Percentiles rank a stretch among this genome's conserved stretches.
phyloP scores from a whole-genome alignment of 73 alveolate genomes.

The Urostyla sp. region DNA sequence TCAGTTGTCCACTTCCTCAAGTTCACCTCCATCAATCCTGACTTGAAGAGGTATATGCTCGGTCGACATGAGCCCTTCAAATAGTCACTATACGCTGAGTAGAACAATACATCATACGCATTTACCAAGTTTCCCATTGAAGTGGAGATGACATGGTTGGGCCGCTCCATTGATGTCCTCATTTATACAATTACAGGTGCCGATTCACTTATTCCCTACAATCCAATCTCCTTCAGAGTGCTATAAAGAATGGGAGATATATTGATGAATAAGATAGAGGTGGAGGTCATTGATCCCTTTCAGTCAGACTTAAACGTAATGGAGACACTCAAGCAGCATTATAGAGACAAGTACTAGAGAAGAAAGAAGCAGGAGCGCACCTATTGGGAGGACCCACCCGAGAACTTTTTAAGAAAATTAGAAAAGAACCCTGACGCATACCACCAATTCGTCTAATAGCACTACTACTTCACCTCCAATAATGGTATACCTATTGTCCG shows the following conservation, averaged over 20 bases:
- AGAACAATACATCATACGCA: slow-evolving; percentile 57
- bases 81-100: slow-evolving; percentile 72
- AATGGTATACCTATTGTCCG: slow-evolving; percentile 46
- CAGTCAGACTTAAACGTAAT: slow-evolving; percentile 44
- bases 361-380: slow-evolving; percentile 54
- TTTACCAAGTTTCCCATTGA: slow-evolving; percentile 68
- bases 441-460: slow-evolving; percentile 17
- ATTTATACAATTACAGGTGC: slow-evolving; percentile 56
- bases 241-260: slow-evolving; percentile 83
- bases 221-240: slow-evolving; percentile 78
- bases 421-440: background rate
- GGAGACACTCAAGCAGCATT: slow-evolving; percentile 35
- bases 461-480: slow-evolving; percentile 29
- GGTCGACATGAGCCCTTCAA: slow-evolving; percentile 65
- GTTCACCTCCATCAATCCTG: slow-evolving; percentile 62
- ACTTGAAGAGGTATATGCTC: slow-evolving; percentile 60
- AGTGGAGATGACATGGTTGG: slow-evolving; percentile 81
- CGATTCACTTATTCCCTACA: slow-evolving; percentile 77
- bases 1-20: slow-evolving; percentile 81
- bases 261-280: slow-evolving; percentile 59
- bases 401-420: slow-evolving; percentile 29
- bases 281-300: slow-evolving; percentile 32
- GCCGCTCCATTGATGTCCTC: slow-evolving; percentile 67
- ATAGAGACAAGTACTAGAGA: background rate
- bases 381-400: slow-evolving; percentile 69